Base-by-base conservation (phyloP, 2,329 filamentous ascomycete genomes). In the Cladobotryum protrusum region DNA sequence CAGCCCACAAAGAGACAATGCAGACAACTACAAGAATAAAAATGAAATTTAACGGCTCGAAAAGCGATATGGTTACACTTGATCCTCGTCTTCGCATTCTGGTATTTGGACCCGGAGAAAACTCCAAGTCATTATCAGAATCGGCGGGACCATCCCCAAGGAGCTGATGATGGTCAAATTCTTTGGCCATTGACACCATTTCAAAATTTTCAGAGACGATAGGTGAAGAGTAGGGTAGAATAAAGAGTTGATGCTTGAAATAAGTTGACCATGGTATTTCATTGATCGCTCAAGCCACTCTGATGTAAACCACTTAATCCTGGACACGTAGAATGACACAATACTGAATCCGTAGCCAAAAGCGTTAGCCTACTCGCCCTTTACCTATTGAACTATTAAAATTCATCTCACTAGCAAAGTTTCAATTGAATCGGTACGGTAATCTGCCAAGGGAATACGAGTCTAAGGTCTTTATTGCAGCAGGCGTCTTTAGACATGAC, bases 51-150 rank as follows among this genome's bases (percentile, higher is more conserved):
- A 36, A 18, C 12, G 19, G 35, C 18, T 39, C 45, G 4, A 18
- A 4, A 19, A 50, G 5, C 4, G n/a, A 13, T 13, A 39, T 48
- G 11, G 35, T n/a, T 15, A n/a, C 9, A 7, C 35, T 11, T 12
- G 15, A 35, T 14, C 18, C 48, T 18, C 40, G 34, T 24, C 11
- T 15, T 12, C 5, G 14, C 5, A n/a, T 9, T n/a, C 18, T 18
- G 8, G 20, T 40, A 19, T 4, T 40, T 5, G 34, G 5, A 5
- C 42, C n/a, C 1, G 36, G 33, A 17, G 42, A 46, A 19, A 45
- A 20, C 8, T 41, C 47, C 5, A 24, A 19, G 36, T 54, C 53
- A 7, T 53, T 48, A 19, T 52, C 53, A 14, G 53, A 55, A 17
- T 49, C 48, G 9, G 46, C 48, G 3, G 43, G 29, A 15, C 14